Evolutionary conservation across 768 basidiomycete genomes (phyloP).

Genomic region (Naganishia vaughanmartiniae): DNA sequence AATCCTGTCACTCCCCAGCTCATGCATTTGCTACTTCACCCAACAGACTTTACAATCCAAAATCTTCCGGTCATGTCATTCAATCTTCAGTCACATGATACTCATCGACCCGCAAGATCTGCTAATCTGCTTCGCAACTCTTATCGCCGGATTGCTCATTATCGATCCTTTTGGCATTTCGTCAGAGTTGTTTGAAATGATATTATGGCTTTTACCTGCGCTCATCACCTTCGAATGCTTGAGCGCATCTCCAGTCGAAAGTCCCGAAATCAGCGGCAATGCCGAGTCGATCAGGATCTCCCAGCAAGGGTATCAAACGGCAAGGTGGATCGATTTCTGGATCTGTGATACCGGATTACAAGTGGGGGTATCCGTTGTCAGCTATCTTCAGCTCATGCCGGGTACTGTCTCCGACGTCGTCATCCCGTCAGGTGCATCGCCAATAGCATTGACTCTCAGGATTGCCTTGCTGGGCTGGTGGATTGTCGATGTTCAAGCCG

Average conservation of each 20-base stretch:
- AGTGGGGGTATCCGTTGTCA: neutral
- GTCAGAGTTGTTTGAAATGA: neutral
- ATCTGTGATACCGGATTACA: neutral
- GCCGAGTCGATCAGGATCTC: no score
- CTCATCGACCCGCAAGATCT: neutral
- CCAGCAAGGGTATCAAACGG: neutral
- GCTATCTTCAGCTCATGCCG: neutral
- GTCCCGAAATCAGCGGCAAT: no score
- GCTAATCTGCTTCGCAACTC: neutral
- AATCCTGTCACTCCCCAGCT: no score
- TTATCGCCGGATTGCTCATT: neutral
- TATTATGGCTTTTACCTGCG: slow-evolving; percentile 1
- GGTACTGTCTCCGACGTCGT: no score
- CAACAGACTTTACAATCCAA: neutral
- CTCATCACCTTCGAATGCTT: slow-evolving; percentile 6
- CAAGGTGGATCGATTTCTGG: slow-evolving; percentile 20
- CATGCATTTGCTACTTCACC: neutral
- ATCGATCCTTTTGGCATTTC: neutral
- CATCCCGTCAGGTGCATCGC: neutral
- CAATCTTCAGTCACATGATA: neutral
- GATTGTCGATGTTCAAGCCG: neutral
- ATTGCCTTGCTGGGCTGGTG: neutral
- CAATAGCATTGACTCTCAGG: neutral
- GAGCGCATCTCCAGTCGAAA: neutral
- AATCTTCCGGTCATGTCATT: neutral